A percentile compares a stretch with the other conserved stretches of the same genome.
Conservation (phyloP, 306 rosid species). For the Crataegus laevigata region DNA sequence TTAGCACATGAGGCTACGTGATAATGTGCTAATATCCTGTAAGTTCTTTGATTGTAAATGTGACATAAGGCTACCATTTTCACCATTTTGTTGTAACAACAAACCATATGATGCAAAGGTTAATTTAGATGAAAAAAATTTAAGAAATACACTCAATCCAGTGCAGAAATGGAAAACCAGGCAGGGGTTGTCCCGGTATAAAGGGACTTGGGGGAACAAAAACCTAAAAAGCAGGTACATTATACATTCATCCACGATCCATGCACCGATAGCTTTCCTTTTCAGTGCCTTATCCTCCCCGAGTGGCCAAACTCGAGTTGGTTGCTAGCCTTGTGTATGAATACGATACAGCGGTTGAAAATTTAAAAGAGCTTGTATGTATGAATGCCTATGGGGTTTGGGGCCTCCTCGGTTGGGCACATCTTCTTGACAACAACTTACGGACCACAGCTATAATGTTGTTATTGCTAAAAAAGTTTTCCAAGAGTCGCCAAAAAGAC, state of each 20-base stretch:
- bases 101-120: not conserved
- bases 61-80: too few species aligned
- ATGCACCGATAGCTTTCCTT: conserved; percentile 4
- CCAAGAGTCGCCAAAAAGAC: too few species aligned
- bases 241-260: not conserved
- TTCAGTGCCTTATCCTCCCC: conserved; percentile 8
- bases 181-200: not conserved
- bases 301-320: not conserved
- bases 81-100: too few species aligned
- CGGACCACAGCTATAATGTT: not conserved
- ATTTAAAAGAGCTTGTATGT: not conserved
- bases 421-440: too few species aligned
- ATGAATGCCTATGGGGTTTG: not conserved
- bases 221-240: not conserved
- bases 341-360: not conserved
- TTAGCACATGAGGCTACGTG: too few species aligned
- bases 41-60: too few species aligned
- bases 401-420: not conserved
- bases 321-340: too few species aligned
- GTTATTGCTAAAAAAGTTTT: too few species aligned
- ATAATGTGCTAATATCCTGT: too few species aligned
- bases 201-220: not conserved
- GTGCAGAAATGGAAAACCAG: not conserved
- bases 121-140: too few species aligned
- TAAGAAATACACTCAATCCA: not conserved